Base-by-base conservation (phyloP, 2,329 filamentous ascomycete genomes). In the Exophiala xenobiotica region DNA sequence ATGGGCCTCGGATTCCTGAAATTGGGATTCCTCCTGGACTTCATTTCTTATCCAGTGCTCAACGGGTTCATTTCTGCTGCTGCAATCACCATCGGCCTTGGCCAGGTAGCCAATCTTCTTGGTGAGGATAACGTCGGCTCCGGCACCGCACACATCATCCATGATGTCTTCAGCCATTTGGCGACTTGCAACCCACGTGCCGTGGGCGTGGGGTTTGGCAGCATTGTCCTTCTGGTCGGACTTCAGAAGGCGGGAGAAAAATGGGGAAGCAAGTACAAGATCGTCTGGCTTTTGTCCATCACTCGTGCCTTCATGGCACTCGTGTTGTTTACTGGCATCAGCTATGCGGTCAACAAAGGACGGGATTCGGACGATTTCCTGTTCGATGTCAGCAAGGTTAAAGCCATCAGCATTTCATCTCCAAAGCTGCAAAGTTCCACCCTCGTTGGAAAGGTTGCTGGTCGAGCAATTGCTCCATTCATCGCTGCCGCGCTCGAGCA, bases 11-110 rank as follows among this genome's bases (percentile, higher is more conserved):
- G 83, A 0, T 70, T 85, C 1, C 70, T 85, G 18, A 82, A 81
- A 46, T 76, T 86, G 4, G 82, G 82, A 1, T 86, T 84, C 63
- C 70, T 86, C 4, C 73, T 86, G 16, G 81, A 86, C 53, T 86
- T 84, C 59, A 80, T 86, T 58, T 85, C 82, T 0, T 74, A 82
- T 1, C 82, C 82, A 0, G 80, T 86, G 1, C 73, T 86, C 0
- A 81, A 74, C 5, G 83, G 83, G 3, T 86, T 85, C 68, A 83
- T 86, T 59, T 83, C 81, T 0, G 82, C 82, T 1, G 82, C 83
- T 1, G 83, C 81, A 19, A 78, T 86, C 41, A 82, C 81, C 23
- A 86, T 86, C 61, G 78, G 80, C 18, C 76, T 85, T 43, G 81
- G 80, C n/a, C 83, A 86, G 63, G 75, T 86, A 49, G 79, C 75